Base-by-base conservation (phyloP, 495 filamentous ascomycete genomes). In the Podospora tetraspora region DNA sequence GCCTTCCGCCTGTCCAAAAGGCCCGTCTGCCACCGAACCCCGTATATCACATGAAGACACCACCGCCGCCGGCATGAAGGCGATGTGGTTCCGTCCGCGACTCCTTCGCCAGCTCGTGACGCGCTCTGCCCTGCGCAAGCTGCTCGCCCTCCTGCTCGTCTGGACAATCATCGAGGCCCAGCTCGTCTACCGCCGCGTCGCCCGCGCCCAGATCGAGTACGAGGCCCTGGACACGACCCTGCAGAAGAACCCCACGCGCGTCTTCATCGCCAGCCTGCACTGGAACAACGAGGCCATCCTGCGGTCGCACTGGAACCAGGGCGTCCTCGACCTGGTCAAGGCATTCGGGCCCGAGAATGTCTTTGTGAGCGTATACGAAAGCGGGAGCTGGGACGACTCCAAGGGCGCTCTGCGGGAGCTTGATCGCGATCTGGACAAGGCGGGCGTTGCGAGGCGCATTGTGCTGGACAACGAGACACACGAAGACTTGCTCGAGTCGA, bases 261-360 rank as follows among this genome's bases (percentile, higher is more conserved):
- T 92, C 63, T 92, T 82, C 77, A 89, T 92, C 63, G 85, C 89
- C 3, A 86, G 84, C 70, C 78, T 87, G 64, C 88, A 90, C 70
- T 91, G 90, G 87, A 92, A 91, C 77, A 89, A 87, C 70, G 90
- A 87, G 65, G 60, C 72, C 22, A 83, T 92, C 30, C 79, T 93
- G 11, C 81, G 86, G 4, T 80, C 76, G 11, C 80, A 86, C 68
- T 92, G 89, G 90, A 90, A 82, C 73, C 71, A 79, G 27, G 87
- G 85, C 1, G 77, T 92, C 7, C 21, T 90, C 2, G 78, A 84
- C 1, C 79, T 93, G 43, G 81, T 84, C 24, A 72, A 79, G 30
- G 70, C 82, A 19, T 78, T 92, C 1, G 91, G 90, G 0, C 70
- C 85, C 0, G 80, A 83, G n/a, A 92, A 93, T 71, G 82, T 92